phyloP scores from a whole-genome alignment of 2,329 filamentous ascomycete species.

The Cylindrodendrum hubeiense region DNA sequence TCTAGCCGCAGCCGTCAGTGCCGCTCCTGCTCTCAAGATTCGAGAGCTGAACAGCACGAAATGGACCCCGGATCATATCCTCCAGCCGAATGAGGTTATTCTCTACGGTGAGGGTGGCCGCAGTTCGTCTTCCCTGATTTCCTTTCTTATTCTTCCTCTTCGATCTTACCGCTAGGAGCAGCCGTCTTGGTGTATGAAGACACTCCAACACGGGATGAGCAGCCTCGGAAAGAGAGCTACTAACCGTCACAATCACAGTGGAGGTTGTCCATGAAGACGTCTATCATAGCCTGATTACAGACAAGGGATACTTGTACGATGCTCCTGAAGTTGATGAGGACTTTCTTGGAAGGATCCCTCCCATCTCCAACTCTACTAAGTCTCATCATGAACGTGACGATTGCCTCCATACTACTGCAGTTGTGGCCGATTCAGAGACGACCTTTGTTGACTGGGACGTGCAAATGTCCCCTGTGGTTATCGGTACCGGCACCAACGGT shows the following conservation, averaged over 20 bases:
- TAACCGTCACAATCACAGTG: not conserved
- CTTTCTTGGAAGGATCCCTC: not conserved
- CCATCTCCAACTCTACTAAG: not conserved
- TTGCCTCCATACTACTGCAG: conserved; percentile 8
- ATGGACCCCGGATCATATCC: conserved; percentile 27
- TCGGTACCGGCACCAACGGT: conserved; percentile 14
- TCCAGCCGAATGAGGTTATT: conserved; percentile 28
- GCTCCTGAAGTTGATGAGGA: not conserved
- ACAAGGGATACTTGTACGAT: not conserved
- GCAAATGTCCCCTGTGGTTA: conserved; percentile 27
- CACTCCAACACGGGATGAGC: not conserved
- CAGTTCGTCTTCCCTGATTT: not conserved
- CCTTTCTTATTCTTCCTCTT: not conserved
- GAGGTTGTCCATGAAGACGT: conserved; percentile 6
- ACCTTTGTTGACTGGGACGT: conserved; percentile 27
- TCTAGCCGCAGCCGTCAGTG: conserved; percentile 8
- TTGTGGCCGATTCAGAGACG: conserved; percentile 16
- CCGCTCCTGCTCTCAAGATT: conserved; percentile 13
- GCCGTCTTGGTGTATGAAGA: not conserved
- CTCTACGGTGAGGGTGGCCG: conserved; percentile 20
- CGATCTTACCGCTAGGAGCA: not conserved
- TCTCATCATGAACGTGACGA: not conserved
- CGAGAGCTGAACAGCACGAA: conserved; percentile 26
- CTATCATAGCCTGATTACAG: not conserved
- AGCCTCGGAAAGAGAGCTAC: not conserved